Evolutionary conservation across 208 protist genomes (phyloP).

Genomic region (Entamoeba moshkovskii): DNA sequence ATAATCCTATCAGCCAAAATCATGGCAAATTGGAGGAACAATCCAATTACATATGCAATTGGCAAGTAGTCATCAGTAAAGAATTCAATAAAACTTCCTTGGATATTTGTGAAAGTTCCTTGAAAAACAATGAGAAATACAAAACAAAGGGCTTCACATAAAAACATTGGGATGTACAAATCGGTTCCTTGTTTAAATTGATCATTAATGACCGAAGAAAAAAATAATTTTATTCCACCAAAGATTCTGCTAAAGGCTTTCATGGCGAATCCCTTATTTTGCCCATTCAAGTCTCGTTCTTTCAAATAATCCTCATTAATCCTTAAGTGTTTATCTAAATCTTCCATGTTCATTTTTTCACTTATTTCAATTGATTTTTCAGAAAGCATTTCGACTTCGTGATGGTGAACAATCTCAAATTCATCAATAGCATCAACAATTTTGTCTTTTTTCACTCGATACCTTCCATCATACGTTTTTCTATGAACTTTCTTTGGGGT

Average conservation of each 20-base stretch:
- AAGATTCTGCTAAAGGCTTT: background rate
- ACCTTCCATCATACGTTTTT: background rate
- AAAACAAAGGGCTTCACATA: background rate
- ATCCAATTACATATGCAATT: background rate
- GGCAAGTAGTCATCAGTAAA: background rate
- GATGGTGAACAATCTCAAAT: background rate
- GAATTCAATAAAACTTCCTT: background rate
- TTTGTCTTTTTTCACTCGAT: background rate
- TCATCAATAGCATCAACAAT: background rate
- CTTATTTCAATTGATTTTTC: background rate
- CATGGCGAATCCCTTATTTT: background rate
- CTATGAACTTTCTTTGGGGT: background rate
- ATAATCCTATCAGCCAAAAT: background rate
- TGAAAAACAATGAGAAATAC: background rate
- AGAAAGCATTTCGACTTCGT: background rate
- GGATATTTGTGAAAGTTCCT: background rate
- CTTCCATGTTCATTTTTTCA: background rate
- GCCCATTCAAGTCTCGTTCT: background rate
- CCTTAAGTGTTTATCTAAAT: background rate
- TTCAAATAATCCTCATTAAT: background rate
- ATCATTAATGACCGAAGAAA: background rate
- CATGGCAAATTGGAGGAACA: background rate
- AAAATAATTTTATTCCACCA: background rate
- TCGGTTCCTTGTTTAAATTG: background rate
- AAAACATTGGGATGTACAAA: background rate